These are phyloP conservation scores for Stellera chamaejasme DNA, from an alignment of 345 rosid genomes.

Conservation along the genomic window DNA sequence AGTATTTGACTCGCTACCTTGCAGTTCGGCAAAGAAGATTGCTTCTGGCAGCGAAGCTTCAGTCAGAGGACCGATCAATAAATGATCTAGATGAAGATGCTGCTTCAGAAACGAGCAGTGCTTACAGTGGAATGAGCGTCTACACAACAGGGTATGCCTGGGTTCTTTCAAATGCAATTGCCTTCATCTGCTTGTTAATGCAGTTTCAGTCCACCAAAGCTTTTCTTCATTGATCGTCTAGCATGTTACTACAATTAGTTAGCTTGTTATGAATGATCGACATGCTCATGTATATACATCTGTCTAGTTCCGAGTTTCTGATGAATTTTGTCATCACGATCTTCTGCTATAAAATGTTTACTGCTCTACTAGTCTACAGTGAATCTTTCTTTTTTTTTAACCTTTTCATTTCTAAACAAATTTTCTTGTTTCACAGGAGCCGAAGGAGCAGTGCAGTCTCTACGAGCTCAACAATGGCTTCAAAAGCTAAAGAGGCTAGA, in stretches of 20 bases:
- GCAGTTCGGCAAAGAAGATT: slow-evolving; percentile 95
- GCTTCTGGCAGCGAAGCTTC: slow-evolving; percentile 87
- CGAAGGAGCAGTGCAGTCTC: slow-evolving; percentile 72
- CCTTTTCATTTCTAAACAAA: background rate
- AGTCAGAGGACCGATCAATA: slow-evolving; percentile 55
- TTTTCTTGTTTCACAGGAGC: slow-evolving; percentile 38
- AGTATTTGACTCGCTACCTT: slow-evolving; percentile 86
- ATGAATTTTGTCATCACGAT: background rate
- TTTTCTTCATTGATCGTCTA: background rate
- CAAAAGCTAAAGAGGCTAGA: slow-evolving; percentile 60
- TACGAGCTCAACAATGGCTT: slow-evolving; percentile 45
- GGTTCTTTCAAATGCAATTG: background rate
- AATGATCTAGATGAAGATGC: slow-evolving; percentile 78
- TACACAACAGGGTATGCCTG: slow-evolving; percentile 68
- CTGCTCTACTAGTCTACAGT: slow-evolving; percentile 2
- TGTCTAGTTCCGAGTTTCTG: no score
- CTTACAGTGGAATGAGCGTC: slow-evolving; percentile 94
- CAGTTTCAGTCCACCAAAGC: background rate
- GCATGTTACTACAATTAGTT: background rate
- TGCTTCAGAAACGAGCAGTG: slow-evolving; percentile 89
- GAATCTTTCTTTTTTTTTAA: background rate
- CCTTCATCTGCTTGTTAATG: background rate
- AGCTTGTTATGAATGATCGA: no score
- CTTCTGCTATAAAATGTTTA: background rate
- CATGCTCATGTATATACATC: no score